Percentiles rank a stretch among this genome's conserved stretches.
These are phyloP conservation scores for Arachis hypogaea DNA, from an alignment of 306 rosid genomes.

Conservation along the genomic window DNA sequence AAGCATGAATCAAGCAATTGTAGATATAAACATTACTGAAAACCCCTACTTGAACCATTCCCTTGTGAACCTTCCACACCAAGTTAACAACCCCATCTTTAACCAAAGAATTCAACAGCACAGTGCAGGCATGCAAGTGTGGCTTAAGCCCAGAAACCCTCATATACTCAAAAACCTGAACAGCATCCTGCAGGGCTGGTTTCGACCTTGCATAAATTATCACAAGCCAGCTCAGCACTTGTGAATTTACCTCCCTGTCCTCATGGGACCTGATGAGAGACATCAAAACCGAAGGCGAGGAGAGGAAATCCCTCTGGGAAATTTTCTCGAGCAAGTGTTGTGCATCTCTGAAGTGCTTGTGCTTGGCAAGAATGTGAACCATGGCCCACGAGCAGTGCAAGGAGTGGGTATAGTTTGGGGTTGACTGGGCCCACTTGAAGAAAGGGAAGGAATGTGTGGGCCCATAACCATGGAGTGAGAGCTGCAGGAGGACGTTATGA, in stretches of 20 bases:
- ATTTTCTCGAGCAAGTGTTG: constrained; percentile 74
- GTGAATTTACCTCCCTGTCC: constrained; percentile 69
- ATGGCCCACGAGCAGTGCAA: constrained; percentile 79
- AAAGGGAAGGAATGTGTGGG: constrained; percentile 59
- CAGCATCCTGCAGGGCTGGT: constrained; percentile 67
- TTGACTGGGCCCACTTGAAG: constrained; percentile 76
- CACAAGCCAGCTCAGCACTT: constrained; percentile 89
- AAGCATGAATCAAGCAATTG: constrained; percentile 84
- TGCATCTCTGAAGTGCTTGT: constrained; percentile 64
- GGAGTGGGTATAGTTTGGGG: constrained; percentile 65
- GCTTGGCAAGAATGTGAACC: constrained; percentile 65
- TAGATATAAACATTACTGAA: constrained; percentile 67
- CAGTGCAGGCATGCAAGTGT: constrained; percentile 84
- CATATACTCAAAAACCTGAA: constrained; percentile 82
- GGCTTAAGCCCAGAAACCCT: constrained; percentile 57
- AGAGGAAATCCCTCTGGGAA: constrained; percentile 64
- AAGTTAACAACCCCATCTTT: constrained; percentile 60
- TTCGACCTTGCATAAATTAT: constrained; percentile 59
- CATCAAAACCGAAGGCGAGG: constrained; percentile 74
- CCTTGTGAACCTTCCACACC: constrained; percentile 80
- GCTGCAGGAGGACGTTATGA: constrained; percentile 60
- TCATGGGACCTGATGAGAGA: constrained; percentile 52
- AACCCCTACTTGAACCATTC: constrained; percentile 59
- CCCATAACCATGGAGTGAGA: constrained; percentile 50
- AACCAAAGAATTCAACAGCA: constrained; percentile 72